phyloP scores from a whole-genome alignment of 2,329 filamentous ascomycete genomes.

The Pseudopyricularia cyperi region DNA sequence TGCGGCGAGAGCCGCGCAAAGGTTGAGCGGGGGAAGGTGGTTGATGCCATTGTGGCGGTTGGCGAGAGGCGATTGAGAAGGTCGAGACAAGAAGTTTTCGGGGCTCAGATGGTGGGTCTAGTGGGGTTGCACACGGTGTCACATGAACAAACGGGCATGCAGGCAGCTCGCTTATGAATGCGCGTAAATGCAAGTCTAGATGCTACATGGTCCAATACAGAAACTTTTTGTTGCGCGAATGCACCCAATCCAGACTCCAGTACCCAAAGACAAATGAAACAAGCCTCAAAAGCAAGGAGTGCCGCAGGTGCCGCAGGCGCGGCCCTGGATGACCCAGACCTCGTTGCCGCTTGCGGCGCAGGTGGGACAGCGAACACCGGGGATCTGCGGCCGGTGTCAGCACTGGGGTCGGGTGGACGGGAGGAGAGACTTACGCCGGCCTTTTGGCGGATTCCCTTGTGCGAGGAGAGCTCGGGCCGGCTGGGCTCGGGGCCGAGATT shows the following conservation, averaged over 20 bases:
- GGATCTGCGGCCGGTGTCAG: constrained; percentile 7
- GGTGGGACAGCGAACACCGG: constrained; percentile 11
- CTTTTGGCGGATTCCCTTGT: not conserved
- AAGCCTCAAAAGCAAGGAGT: constrained; percentile 5
- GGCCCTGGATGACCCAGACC: constrained; percentile 13
- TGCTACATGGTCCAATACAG: no score
- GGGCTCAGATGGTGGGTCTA: no score
- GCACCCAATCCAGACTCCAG: not conserved
- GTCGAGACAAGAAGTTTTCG: no score
- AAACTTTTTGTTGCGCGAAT: no score
- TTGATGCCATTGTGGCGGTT: not conserved
- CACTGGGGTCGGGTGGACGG: not conserved
- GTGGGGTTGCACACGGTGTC: not conserved
- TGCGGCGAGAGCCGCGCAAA: constrained; percentile 86
- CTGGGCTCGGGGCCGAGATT: not conserved
- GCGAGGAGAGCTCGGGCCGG: not conserved
- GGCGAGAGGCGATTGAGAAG: not conserved
- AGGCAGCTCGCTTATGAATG: not conserved
- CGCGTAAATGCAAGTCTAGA: no score
- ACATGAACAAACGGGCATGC: not conserved
- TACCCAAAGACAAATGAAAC: not conserved
- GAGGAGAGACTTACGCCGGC: not conserved
- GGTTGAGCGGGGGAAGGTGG: constrained; percentile 42
- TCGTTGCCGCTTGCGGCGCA: constrained; percentile 11
- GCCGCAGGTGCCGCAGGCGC: constrained; percentile 12